Conservation (phyloP, 768 basidiomycete genomes). For the Russula foetens region DNA sequence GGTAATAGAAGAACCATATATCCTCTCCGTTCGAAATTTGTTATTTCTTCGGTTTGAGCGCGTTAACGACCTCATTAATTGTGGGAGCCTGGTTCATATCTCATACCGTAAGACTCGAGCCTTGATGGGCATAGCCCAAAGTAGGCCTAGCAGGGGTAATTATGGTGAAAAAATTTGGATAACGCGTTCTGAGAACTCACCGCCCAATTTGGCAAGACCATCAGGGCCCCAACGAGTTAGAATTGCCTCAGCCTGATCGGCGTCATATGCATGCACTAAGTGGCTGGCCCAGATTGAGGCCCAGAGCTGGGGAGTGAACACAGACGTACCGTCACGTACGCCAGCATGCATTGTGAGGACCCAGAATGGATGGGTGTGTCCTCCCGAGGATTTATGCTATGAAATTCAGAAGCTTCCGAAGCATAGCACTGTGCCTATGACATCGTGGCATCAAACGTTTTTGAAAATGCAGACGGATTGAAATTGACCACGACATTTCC, state of each 20-base stretch:
- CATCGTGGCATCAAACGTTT: slow-evolving; percentile 12
- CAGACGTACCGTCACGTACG: slow-evolving; percentile 55
- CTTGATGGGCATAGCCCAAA: slow-evolving; percentile 87
- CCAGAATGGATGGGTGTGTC: slow-evolving; percentile 10
- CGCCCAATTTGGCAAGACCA: slow-evolving; percentile 80
- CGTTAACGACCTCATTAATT: slow-evolving; percentile 69
- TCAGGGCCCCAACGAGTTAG: slow-evolving; percentile 86
- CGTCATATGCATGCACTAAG: slow-evolving; percentile 85
- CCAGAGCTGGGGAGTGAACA: slow-evolving; percentile 14
- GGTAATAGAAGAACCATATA: too few relatives aligned
- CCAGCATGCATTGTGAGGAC: slow-evolving; percentile 15
- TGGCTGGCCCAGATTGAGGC: slow-evolving; percentile 45
- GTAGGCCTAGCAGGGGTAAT: slow-evolving; percentile 53
- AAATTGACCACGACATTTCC: slow-evolving; percentile 11
- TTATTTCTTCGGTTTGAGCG: slow-evolving; percentile 49
- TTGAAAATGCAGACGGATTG: slow-evolving; percentile 1
- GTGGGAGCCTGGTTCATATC: slow-evolving; percentile 59
- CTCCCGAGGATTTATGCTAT: slow-evolving; percentile 17
- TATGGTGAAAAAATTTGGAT: slow-evolving; percentile 8
- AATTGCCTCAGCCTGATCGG: slow-evolving; percentile 80
- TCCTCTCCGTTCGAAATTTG: slow-evolving; percentile 35
- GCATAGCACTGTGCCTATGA: slow-evolving; percentile 13
- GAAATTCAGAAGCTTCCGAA: slow-evolving; percentile 15
- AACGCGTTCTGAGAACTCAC: slow-evolving; percentile 35
- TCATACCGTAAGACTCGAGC: slow-evolving; percentile 59